Percentiles rank a stretch among this genome's conserved stretches.
phyloP scores from a whole-genome alignment of 2,329 filamentous ascomycete genomes.

The Tolypocladium amazonense region DNA sequence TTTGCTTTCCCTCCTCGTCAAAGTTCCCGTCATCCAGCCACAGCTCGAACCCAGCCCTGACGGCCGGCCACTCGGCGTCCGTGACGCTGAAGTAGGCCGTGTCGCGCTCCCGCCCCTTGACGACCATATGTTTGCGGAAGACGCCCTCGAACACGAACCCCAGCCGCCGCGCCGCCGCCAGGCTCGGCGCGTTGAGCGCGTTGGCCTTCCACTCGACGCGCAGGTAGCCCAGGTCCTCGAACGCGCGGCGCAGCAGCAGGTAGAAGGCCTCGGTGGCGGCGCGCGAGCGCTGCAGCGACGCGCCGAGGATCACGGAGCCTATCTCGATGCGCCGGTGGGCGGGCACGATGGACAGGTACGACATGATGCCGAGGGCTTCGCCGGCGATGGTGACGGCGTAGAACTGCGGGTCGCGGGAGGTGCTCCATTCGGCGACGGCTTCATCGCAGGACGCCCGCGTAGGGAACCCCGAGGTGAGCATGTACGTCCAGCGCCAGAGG shows the following conservation, averaged over 20 bases:
- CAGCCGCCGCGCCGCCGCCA: slow-evolving; percentile 41
- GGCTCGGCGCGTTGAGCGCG: slow-evolving; percentile 40
- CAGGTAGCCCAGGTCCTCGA: slow-evolving; percentile 38
- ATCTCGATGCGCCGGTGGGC: slow-evolving; percentile 43
- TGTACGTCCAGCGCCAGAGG: slow-evolving; percentile 21
- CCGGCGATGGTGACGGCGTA: slow-evolving; percentile 27
- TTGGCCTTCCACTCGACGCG: slow-evolving; percentile 58
- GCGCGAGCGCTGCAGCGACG: slow-evolving; percentile 38
- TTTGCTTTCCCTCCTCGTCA: slow-evolving; percentile 40
- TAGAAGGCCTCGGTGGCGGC: slow-evolving; percentile 48
- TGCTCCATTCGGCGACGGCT: slow-evolving; percentile 10
- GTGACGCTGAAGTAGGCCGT: slow-evolving; percentile 50
- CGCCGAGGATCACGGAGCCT: slow-evolving; percentile 42
- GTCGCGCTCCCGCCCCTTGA: slow-evolving; percentile 45
- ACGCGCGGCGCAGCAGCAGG: slow-evolving; percentile 40
- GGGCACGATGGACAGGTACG: slow-evolving; percentile 36
- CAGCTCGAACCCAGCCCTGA: slow-evolving; percentile 33
- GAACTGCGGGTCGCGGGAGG: slow-evolving; percentile 25
- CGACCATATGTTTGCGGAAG: slow-evolving; percentile 51
- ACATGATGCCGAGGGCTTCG: slow-evolving; percentile 28
- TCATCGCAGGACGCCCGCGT: slow-evolving; percentile 9
- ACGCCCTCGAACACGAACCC: slow-evolving; percentile 50
- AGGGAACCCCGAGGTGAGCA: slow-evolving; percentile 15
- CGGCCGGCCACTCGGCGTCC: slow-evolving; percentile 44
- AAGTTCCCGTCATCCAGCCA: slow-evolving; percentile 50